A percentile compares a stretch with the other conserved stretches of the same genome.
phyloP scores from a whole-genome alignment of 148 eudicot genomes.

The Nyssa sinensis region DNA sequence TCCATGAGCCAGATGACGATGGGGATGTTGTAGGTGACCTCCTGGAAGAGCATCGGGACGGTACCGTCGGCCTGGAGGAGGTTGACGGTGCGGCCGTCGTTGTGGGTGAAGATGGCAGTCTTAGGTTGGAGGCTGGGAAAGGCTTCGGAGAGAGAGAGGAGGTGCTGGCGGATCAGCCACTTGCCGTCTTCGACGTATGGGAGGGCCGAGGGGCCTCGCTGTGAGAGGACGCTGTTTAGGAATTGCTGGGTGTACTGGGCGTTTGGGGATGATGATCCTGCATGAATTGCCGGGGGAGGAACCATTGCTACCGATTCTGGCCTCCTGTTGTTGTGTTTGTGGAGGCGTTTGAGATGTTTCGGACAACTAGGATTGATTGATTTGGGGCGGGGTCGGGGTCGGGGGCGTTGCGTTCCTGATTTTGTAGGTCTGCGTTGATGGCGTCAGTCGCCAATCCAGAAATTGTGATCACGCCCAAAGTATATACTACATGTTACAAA shows the following conservation, averaged over 20 bases:
- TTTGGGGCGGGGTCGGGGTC: too few relatives aligned
- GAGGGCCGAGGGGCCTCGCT: conserved; percentile 68
- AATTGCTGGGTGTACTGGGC: conserved; percentile 67
- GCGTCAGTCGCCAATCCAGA: too few relatives aligned
- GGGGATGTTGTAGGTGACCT: conserved; percentile 80
- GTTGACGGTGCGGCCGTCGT: conserved; percentile 81
- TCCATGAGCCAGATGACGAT: conserved; percentile 82
- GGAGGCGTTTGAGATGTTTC: too few relatives aligned
- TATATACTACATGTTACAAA: too few relatives aligned
- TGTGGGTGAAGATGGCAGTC: conserved; percentile 76
- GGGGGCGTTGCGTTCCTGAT: too few relatives aligned
- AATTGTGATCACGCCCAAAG: too few relatives aligned
- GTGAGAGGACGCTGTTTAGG: conserved; percentile 81
- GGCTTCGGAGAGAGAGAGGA: conserved; percentile 49
- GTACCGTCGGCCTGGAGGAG: conserved; percentile 94
- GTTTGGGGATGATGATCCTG: background rate
- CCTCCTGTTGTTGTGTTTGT: too few relatives aligned
- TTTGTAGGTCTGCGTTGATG: too few relatives aligned
- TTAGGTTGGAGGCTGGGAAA: conserved; percentile 72
- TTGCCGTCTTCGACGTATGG: conserved; percentile 83
- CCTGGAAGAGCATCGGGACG: conserved; percentile 60
- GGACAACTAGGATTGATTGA: too few relatives aligned
- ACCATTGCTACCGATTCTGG: too few relatives aligned
- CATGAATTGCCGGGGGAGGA: conserved; percentile 7
- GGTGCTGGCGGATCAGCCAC: conserved; percentile 93